A percentile compares a stretch with the other conserved stretches of the same genome.
phyloP scores from a whole-genome alignment of 495 filamentous ascomycete genomes.

The Penicillium lividum region DNA sequence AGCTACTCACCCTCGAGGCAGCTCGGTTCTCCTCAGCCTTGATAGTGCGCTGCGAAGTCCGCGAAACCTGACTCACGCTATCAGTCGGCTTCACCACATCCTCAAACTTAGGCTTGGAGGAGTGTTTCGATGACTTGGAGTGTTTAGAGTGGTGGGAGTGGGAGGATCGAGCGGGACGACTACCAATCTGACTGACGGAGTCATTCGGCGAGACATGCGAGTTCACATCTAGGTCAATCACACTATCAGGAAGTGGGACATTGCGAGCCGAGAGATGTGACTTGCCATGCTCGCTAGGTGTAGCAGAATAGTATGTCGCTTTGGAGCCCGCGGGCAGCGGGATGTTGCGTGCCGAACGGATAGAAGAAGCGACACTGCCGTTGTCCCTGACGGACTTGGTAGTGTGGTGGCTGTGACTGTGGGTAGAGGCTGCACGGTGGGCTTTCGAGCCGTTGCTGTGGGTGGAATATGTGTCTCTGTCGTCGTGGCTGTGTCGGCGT shows the following conservation, averaged over 20 bases:
- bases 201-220: constrained; percentile 39
- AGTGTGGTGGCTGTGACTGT: constrained; percentile 7
- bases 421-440: constrained; percentile 19
- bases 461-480: constrained; percentile 23
- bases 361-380: constrained; percentile 31
- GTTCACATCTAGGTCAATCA: constrained; percentile 37
- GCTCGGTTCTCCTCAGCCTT: constrained; percentile 37
- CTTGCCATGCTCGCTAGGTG: constrained; percentile 21
- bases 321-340: constrained; percentile 29
- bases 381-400: constrained; percentile 6
- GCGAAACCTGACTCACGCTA: constrained; percentile 64
- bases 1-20: constrained; percentile 32
- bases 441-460: constrained; percentile 19
- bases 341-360: constrained; percentile 33
- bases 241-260: constrained; percentile 52
- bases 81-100: constrained; percentile 60
- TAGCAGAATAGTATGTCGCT: constrained; percentile 16
- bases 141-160: constrained; percentile 36
- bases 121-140: constrained; percentile 27
- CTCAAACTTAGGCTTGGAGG: constrained; percentile 34
- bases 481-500: constrained; percentile 26
- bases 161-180: constrained; percentile 19
- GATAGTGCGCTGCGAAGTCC: constrained; percentile 38
- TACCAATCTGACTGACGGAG: constrained; percentile 41
- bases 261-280: constrained; percentile 36